These are phyloP conservation scores for Amanita exitialis DNA, from an alignment of 768 basidiomycete species.

Conservation along the genomic window DNA sequence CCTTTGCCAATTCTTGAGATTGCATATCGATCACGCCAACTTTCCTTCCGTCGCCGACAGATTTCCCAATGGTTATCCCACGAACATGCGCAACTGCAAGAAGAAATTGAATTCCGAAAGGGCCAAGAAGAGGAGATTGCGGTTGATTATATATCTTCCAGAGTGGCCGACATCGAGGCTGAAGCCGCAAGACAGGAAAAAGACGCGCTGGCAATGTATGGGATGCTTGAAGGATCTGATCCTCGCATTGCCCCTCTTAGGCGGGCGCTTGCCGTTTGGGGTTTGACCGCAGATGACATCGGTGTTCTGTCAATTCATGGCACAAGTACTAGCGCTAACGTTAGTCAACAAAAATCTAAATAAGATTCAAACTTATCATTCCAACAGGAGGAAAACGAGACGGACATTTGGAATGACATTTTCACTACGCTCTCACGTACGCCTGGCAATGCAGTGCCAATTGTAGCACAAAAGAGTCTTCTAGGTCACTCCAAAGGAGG, in stretches of 20 bases:
- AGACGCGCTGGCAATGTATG: constrained; percentile 86
- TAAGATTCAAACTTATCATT: constrained; percentile 7
- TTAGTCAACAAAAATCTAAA: constrained; percentile 19
- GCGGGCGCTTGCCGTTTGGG: constrained; percentile 95
- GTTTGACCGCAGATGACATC: constrained; percentile 85
- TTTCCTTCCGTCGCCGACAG: constrained; percentile 90
- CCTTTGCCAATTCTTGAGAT: constrained; percentile 75
- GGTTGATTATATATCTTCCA: constrained; percentile 62
- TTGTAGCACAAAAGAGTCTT: constrained; percentile 95
- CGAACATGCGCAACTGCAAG: constrained; percentile 77
- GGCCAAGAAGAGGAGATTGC: constrained; percentile 39
- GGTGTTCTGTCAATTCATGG: constrained; percentile 87
- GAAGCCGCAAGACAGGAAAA: constrained; percentile 91
- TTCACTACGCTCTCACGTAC: constrained; percentile 85
- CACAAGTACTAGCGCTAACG: constrained; percentile 79
- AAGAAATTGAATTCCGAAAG: constrained; percentile 61
- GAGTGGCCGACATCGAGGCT: constrained; percentile 77
- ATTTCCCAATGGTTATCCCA: constrained; percentile 91
- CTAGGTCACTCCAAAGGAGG: constrained; percentile 98
- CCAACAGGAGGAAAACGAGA: constrained; percentile 89
- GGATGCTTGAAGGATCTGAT: constrained; percentile 88
- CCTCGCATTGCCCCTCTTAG: constrained; percentile 85
- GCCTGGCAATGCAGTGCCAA: constrained; percentile 92
- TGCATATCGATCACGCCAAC: constrained; percentile 86
- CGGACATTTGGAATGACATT: constrained; percentile 92